Conservation (phyloP, 805 yeast species). For the Starmerella apis region DNA sequence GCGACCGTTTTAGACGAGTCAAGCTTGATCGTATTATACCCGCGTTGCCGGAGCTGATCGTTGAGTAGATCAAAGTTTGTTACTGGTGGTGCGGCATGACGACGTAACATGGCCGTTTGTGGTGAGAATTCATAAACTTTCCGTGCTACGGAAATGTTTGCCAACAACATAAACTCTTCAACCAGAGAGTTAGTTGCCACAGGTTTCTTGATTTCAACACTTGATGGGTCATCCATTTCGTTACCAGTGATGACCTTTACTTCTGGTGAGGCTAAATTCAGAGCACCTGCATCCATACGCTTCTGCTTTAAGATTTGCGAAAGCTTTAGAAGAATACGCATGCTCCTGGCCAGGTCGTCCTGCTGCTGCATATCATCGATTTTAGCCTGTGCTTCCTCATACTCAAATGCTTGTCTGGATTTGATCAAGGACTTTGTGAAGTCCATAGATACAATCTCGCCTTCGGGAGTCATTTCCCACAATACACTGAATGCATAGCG, state of each 20-base stretch:
- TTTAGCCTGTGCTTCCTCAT: constrained; percentile 82
- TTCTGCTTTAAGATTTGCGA: constrained; percentile 77
- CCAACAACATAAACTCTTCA: constrained; percentile 96
- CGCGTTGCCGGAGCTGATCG: constrained; percentile 76
- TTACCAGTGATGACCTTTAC: constrained; percentile 95
- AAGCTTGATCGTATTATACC: constrained; percentile 61
- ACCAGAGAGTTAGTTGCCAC: constrained; percentile 90
- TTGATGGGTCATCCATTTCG: constrained; percentile 93
- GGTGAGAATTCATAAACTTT: constrained; percentile 89
- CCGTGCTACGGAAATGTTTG: constrained; percentile 90
- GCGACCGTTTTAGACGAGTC: constrained; percentile 88
- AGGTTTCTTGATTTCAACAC: constrained; percentile 80
- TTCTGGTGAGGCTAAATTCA: constrained; percentile 94
- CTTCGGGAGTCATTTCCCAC: constrained; percentile 87
- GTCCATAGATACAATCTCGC: constrained; percentile 67
- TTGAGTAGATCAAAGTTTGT: constrained; percentile 82
- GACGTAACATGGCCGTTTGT: constrained; percentile 95
- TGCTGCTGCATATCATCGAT: constrained; percentile 67
- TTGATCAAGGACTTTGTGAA: constrained; percentile 80
- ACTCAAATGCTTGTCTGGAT: constrained; percentile 89
- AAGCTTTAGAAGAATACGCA: constrained; percentile 68
- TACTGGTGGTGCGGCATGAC: constrained; percentile 96
- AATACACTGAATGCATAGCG: constrained; percentile 90
- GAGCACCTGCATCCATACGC: constrained; percentile 89
- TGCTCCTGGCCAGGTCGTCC: constrained; percentile 81